A percentile compares a stretch with the other conserved stretches of the same genome.
Conservation (phyloP, 495 filamentous ascomycete genomes). For the Penicillium lividum region DNA sequence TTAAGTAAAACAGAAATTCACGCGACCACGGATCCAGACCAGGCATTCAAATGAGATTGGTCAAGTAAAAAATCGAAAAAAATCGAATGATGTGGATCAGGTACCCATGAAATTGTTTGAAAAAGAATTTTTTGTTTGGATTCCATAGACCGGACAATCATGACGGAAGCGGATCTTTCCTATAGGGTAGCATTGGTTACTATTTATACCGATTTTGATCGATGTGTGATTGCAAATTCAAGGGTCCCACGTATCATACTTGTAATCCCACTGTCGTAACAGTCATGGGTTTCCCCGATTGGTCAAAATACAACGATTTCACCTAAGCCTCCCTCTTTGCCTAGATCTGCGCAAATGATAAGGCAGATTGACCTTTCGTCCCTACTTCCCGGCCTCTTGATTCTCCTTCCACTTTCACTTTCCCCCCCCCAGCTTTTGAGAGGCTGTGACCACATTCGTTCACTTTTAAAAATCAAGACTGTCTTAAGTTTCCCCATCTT, state of each 20-base stretch:
- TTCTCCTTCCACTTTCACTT: not conserved
- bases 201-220: constrained; percentile 2
- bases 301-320: too few relatives aligned
- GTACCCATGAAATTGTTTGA: not conserved
- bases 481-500: not conserved
- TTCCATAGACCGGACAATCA: constrained; percentile 15
- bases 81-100: not conserved
- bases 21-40: not conserved
- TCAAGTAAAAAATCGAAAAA: not conserved
- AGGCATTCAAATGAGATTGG: not conserved
- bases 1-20: not conserved
- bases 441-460: not conserved
- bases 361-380: not conserved
- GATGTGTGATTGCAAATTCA: not conserved
- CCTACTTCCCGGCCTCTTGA: not conserved
- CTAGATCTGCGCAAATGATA: not conserved
- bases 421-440: not conserved
- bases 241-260: not conserved
- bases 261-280: not conserved
- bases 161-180: constrained; percentile 18
- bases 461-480: not conserved
- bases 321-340: not conserved
- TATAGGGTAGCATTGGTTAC: not conserved
- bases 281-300: too few relatives aligned
- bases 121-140: not conserved